A percentile compares a stretch with the other conserved stretches of the same genome.
Evolutionary conservation across 2,329 filamentous ascomycete species (phyloP).

Genomic region (Xylaria sp.): DNA sequence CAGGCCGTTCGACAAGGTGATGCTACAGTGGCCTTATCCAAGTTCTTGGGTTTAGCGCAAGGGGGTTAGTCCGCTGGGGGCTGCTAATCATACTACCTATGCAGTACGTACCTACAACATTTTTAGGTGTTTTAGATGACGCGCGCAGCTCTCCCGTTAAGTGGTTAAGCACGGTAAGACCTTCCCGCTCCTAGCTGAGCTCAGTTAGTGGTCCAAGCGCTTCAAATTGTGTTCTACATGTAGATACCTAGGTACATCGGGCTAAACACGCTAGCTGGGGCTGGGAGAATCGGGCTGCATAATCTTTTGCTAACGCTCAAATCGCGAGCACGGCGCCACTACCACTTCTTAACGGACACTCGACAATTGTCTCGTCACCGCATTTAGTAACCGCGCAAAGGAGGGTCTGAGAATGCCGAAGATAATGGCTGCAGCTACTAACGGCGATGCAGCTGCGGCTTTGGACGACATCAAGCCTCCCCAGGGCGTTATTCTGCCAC

Average conservation of each 20-base stretch:
- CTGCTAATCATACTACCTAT: not conserved
- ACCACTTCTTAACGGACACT: conserved; percentile 33
- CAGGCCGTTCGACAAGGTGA: conserved; percentile 33
- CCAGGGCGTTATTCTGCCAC: conserved; percentile 85
- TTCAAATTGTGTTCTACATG: too few relatives aligned
- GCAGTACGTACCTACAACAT: not conserved
- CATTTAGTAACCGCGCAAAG: conserved; percentile 38
- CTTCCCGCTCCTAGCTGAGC: not conserved
- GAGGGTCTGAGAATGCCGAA: conserved; percentile 46
- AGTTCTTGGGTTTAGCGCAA: conserved; percentile 42
- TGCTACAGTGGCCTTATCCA: conserved; percentile 53
- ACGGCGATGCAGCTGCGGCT: conserved; percentile 63
- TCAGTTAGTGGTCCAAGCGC: not conserved
- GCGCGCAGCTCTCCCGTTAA: not conserved
- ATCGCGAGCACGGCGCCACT: conserved; percentile 41
- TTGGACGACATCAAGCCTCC: conserved; percentile 81
- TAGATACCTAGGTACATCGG: not conserved
- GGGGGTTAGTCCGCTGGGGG: too few relatives aligned
- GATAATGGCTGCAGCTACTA: conserved; percentile 57
- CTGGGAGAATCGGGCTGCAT: conserved; percentile 16
- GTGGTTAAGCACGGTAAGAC: not conserved
- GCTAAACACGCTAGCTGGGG: conserved; percentile 12
- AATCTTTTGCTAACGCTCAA: conserved; percentile 37
- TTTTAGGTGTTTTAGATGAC: not conserved
- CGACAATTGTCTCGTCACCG: conserved; percentile 14